Percentiles rank a stretch among this genome's conserved stretches.
These are phyloP conservation scores for Lachnellula subtilissima DNA, from an alignment of 2,329 filamentous ascomycete genomes.

Conservation along the genomic window DNA sequence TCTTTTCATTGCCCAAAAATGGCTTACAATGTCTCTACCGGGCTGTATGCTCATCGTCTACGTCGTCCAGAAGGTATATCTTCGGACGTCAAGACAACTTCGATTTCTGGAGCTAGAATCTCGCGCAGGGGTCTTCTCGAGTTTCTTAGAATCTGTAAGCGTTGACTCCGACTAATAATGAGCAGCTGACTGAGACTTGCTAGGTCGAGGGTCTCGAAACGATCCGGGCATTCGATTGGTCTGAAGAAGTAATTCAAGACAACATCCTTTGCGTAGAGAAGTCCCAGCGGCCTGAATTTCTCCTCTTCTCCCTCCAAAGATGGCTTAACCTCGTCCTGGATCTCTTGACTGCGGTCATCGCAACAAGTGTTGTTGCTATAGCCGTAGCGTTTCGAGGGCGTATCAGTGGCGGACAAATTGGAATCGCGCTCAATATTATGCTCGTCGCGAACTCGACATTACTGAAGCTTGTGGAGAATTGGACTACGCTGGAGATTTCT, in stretches of 20 bases:
- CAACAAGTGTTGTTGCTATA: slow-evolving; percentile 14
- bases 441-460: slow-evolving; percentile 20
- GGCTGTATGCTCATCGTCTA: slow-evolving; percentile 44
- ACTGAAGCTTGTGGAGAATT: slow-evolving; percentile 35
- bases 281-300: slow-evolving; percentile 52
- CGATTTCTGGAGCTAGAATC: slow-evolving; percentile 57
- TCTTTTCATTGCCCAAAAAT: slow-evolving; percentile 42
- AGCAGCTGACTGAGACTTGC: not conserved
- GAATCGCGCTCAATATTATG: slow-evolving; percentile 25
- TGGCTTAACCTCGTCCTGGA: slow-evolving; percentile 49
- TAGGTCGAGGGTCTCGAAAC: slow-evolving; percentile 48
- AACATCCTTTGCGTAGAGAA: slow-evolving; percentile 45
- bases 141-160: slow-evolving; percentile 37
- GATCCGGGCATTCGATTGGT: slow-evolving; percentile 53
- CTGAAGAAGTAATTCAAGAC: slow-evolving; percentile 37
- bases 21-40: slow-evolving; percentile 46
- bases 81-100: slow-evolving; percentile 56
- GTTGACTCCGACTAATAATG: not conserved
- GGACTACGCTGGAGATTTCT: slow-evolving; percentile 54
- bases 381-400: slow-evolving; percentile 11
- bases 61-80: slow-evolving; percentile 51
- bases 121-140: slow-evolving; percentile 47
- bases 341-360: slow-evolving; percentile 12
- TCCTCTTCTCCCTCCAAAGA: slow-evolving; percentile 50
- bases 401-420: slow-evolving; percentile 20